Base-by-base conservation (phyloP, 192 early-diverging fungal genomes). In the Coemansia sp. region DNA sequence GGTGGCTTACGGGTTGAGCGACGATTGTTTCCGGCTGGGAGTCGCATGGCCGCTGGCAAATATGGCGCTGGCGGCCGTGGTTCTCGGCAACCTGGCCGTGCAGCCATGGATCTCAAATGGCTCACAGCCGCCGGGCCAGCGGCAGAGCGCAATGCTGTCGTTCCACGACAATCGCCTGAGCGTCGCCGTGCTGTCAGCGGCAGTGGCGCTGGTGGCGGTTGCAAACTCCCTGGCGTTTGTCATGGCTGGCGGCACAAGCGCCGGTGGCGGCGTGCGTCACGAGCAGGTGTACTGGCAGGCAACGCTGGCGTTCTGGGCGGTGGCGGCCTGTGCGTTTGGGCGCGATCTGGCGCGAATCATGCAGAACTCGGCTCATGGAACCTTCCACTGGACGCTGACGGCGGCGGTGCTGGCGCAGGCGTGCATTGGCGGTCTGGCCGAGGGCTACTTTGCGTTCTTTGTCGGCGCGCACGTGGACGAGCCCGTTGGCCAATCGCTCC, bases 21-120 rank as follows among this genome's bases (percentile, higher is more conserved):
- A 43, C 55, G 70, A 73, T 42, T 73, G 70, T 22, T 46, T 55
- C 34, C 70, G 70, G 9, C 55, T 73, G 14, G 70, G 70, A 15
- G 39, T 66, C 19, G 39, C 28, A 5, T 73, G 70, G 70, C 63
- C 70, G 4, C n/a, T 30, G 1, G 40, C 27, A 8, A 62, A 73
- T 17, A 29, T 62, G 43, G 28, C 31, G n/a, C 67, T 70, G 23
- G 28, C 55, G 1, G 9, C 46, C 1, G 30, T 22, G 5, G 8
- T 58, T 12, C 34, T 50, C 14, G 22, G 32, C 31, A 29, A 47
- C 31, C 53, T 57, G 27, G 21, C 43, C 0, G 1, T 32, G 15
- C 14, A 22, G 27, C 64, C 64, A 23, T 54, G 43, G 55, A 46
- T 38, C 7, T 29, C n/a, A n/a, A n/a, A n/a, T n/a, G 21, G 7